A percentile compares a stretch with the other conserved stretches of the same genome.
Evolutionary conservation across 2,329 filamentous ascomycete species (phyloP).

Genomic region (Ophiostoma ulmi): DNA sequence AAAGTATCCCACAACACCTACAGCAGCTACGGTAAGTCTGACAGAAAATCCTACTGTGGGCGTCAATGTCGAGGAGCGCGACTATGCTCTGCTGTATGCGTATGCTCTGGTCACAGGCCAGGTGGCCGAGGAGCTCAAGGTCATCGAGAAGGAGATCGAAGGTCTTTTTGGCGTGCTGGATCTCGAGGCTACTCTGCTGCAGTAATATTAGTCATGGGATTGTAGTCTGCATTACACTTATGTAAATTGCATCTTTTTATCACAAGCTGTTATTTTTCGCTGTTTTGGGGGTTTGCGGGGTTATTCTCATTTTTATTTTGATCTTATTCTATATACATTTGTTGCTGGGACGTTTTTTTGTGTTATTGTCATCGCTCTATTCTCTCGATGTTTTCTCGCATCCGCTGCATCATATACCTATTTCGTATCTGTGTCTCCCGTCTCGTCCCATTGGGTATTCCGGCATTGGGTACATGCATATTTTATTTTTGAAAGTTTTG

Average conservation of each 20-base stretch:
- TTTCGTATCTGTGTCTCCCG: neutral
- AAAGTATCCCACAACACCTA: neutral
- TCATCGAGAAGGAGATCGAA: slow-evolving; percentile 58
- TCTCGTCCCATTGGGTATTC: neutral
- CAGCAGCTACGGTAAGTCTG: neutral
- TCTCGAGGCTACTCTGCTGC: slow-evolving; percentile 53
- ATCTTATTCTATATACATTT: neutral
- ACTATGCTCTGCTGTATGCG: slow-evolving; percentile 89
- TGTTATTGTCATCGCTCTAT: neutral
- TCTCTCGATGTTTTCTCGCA: neutral
- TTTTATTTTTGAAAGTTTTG: neutral
- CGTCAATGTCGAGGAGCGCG: slow-evolving; percentile 59
- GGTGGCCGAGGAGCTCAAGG: slow-evolving; percentile 59
- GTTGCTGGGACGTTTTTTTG: neutral
- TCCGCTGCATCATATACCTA: slow-evolving; percentile 10
- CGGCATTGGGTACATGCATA: neutral
- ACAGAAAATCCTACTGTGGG: neutral
- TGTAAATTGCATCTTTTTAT: neutral
- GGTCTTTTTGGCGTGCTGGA: slow-evolving; percentile 58
- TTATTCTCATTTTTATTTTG: neutral
- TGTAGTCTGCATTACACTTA: neutral
- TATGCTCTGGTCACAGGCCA: slow-evolving; percentile 70
- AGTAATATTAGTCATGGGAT: slow-evolving; percentile 34
- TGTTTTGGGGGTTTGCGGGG: neutral
- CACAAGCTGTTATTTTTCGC: neutral